Evolutionary conservation across 1,284 basidiomycete species (phyloP).

Genomic region (Fistulinella cinereoalba): DNA sequence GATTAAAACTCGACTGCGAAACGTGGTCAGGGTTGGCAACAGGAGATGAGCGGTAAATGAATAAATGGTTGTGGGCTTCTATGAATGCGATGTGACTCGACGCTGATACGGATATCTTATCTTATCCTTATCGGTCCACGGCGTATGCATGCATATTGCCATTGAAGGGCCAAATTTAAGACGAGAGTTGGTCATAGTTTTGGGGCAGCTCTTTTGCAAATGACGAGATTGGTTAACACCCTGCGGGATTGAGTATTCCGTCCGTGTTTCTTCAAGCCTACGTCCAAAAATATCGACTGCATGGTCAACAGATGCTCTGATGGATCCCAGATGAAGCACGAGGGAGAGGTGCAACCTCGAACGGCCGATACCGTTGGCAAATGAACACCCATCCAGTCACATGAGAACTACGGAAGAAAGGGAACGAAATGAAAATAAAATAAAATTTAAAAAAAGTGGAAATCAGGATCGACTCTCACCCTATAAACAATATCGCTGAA

Average conservation of each 20-base stretch:
- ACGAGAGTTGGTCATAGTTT: not conserved
- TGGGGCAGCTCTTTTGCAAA: not conserved
- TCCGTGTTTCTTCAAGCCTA: no score
- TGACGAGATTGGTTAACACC: slow-evolving; percentile 2
- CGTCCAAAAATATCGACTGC: no score
- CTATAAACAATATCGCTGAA: no score
- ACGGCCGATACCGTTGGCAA: no score
- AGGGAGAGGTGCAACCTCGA: not conserved
- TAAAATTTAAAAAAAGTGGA: not conserved
- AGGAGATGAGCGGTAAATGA: slow-evolving; percentile 8
- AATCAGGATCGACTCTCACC: not conserved
- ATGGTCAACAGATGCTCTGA: not conserved
- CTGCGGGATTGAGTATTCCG: slow-evolving; percentile 6
- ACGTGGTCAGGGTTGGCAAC: slow-evolving; percentile 11
- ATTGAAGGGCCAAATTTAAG: not conserved
- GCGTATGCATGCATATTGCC: not conserved
- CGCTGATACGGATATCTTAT: not conserved
- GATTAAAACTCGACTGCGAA: slow-evolving; percentile 18
- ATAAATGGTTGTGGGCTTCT: slow-evolving; percentile 11
- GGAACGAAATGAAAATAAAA: no score
- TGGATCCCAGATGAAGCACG: not conserved
- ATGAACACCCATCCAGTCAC: no score
- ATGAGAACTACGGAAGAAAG: no score
- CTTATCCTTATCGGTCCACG: slow-evolving; percentile 13
- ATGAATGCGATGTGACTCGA: slow-evolving; percentile 18